Evolutionary conservation across 176 grass and related monocot species (phyloP).

Genomic region (Musa schizocarpa): DNA sequence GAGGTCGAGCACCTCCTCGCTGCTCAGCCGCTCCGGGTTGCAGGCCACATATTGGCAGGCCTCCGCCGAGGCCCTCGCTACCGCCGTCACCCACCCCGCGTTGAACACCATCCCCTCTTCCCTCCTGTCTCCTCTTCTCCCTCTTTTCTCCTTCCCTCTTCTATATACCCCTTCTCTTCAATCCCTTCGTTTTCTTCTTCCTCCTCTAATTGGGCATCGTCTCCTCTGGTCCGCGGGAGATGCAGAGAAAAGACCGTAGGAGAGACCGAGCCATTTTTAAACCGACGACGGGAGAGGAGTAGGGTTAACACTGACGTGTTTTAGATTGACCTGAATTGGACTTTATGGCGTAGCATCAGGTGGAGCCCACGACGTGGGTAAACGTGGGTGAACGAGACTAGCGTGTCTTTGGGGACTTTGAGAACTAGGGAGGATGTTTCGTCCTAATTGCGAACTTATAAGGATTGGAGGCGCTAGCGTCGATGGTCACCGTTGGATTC

Average conservation of each 20-base stretch:
- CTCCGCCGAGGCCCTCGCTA: conserved; percentile 67
- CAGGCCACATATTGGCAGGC: conserved; percentile 81
- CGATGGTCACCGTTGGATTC: too few relatives aligned
- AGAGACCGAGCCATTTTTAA: not conserved
- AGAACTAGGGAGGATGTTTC: too few relatives aligned
- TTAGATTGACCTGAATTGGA: not conserved
- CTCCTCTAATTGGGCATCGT: too few relatives aligned
- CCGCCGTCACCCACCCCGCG: conserved; percentile 54
- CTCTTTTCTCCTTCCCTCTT: not conserved
- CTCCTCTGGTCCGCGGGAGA: not conserved
- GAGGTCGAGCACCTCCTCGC: conserved; percentile 62
- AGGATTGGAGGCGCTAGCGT: too few relatives aligned
- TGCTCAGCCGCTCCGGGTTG: conserved; percentile 77
- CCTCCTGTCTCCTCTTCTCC: not conserved
- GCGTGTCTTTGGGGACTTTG: too few relatives aligned
- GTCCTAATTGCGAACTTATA: too few relatives aligned
- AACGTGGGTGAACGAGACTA: too few relatives aligned
- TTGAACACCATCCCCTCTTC: conserved; percentile 37
- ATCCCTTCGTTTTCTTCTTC: too few relatives aligned
- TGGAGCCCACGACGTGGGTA: not conserved
- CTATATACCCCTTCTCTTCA: too few relatives aligned
- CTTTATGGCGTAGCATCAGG: not conserved
- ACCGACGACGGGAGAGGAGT: not conserved
- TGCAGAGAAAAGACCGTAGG: not conserved
- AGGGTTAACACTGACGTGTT: not conserved